Evolutionary conservation across 2,329 filamentous ascomycete species (phyloP), one percentile per base, ranked within the genome.

Genomic region (Pyricularia sp.): DNA sequence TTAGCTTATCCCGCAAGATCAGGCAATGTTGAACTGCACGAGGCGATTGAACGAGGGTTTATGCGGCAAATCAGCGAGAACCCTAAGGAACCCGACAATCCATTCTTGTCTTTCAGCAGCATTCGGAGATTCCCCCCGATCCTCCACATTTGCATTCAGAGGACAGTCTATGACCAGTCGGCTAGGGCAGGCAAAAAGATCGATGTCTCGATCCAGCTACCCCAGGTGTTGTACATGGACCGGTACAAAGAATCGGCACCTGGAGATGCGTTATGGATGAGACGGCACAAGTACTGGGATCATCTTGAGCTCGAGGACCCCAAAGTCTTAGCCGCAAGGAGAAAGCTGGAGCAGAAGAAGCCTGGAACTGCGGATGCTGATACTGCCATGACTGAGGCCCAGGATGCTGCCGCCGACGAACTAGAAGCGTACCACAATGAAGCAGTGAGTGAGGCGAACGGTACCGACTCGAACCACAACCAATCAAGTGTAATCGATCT

Each of bases 61-160:
- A 91, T 96, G 70, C 84, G 88, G 61, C 88, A 94, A 70, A 83
- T 87, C 31, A 84, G 93, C 33, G 86, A 87, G 35, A 83, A 88
- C 28, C 85, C 85, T 16, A 35, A 60, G 33, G 62, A 64, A 12
- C 62, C 44, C 5, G 31, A 57, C 66, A 84, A 84, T 72, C 78
- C 71, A 71, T 84, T 72, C 76, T 85, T 66, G 77, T 81, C 75
- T 66, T 93, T 88, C 73, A 86, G 86, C 7, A 88, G 89, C 1
- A 90, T 96, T 67, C 84, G 84, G 67, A 81, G 82, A n/a, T 78
- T 93, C 12, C 92, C 94, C 0, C 92, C 93, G 0, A 84, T 99
- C 35, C 79, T 97, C 22, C 93, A 97, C 71, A 86, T 99, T 60
- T 89, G 92, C 68, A 90, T 99, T 35, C 91, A 96, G 72, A 87